Evolutionary conservation across 1,139 yeast species (phyloP).

Genomic region (Hemisphaericaspora xylanilytica): DNA sequence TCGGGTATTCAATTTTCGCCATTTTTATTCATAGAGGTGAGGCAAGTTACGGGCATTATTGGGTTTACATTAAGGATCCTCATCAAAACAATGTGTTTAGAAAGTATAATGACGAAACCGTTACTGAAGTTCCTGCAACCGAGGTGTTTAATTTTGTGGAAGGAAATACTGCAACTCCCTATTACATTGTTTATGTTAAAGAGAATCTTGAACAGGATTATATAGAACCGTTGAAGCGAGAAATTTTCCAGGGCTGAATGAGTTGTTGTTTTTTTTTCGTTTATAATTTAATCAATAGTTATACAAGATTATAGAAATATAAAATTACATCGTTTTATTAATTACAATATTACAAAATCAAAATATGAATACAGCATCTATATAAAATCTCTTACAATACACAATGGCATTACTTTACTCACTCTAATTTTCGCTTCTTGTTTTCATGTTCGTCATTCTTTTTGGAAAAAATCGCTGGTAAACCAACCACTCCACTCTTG

Average conservation of each 20-base stretch:
- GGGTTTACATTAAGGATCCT: conserved; percentile 88
- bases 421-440: conserved; percentile 11
- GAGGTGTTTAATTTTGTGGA: conserved; percentile 77
- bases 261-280: too few species aligned
- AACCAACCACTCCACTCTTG: conserved; percentile 13
- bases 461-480: conserved; percentile 10
- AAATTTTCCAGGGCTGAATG: conserved; percentile 12
- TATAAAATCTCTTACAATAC: background rate
- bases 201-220: conserved; percentile 57
- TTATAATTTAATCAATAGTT: background rate
- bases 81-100: conserved; percentile 63
- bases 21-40: conserved; percentile 94
- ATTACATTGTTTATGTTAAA: conserved; percentile 79
- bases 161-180: conserved; percentile 88
- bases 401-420: too few species aligned
- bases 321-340: conserved; percentile 2
- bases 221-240: conserved; percentile 67
- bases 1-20: conserved; percentile 84
- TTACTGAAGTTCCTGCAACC: conserved; percentile 69
- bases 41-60: conserved; percentile 94
- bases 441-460: conserved; percentile 5
- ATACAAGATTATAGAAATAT: background rate
- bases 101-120: conserved; percentile 89
- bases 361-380: conserved; percentile 2
- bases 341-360: background rate